Percentiles rank a stretch among this genome's conserved stretches.
Evolutionary conservation across 75 land plant genomes (phyloP).

Genomic region (Sequoia sempervirens): DNA sequence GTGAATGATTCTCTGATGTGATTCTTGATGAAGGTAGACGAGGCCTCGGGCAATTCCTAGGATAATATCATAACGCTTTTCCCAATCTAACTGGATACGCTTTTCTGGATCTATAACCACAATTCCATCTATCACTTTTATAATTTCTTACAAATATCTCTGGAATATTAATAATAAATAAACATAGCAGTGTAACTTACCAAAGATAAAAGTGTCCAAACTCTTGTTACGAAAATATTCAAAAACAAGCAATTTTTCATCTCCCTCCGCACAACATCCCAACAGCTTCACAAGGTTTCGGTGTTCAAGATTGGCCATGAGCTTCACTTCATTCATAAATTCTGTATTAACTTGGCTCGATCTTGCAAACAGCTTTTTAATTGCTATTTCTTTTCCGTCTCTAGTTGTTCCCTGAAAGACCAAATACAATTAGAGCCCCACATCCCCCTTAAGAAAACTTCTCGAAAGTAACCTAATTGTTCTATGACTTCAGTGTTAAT

Average conservation of each 20-base stretch:
- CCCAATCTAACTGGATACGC: conserved; percentile 1
- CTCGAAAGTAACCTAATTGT: too few species aligned
- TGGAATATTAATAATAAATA: not conserved
- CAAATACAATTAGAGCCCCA: not conserved
- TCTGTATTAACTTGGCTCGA: not conserved
- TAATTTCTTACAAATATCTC: too few species aligned
- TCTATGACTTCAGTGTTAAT: too few species aligned
- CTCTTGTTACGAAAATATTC: too few species aligned
- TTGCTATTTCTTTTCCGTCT: not conserved
- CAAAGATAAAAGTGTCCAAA: too few species aligned
- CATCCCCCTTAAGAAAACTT: not conserved
- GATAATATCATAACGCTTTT: conserved; percentile 21
- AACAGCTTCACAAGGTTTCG: not conserved
- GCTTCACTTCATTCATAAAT: not conserved
- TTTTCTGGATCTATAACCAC: not conserved
- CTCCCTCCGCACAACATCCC: too few species aligned
- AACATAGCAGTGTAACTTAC: not conserved
- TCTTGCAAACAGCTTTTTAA: not conserved
- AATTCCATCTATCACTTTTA: too few species aligned
- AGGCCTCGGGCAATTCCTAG: conserved; percentile 32
- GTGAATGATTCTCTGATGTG: conserved; percentile 27
- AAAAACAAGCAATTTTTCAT: too few species aligned
- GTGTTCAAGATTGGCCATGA: not conserved
- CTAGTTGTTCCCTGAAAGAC: not conserved
- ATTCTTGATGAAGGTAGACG: conserved; percentile 29